These are phyloP conservation scores for Rehmannia glutinosa DNA, from an alignment of 257 asterid species.

Conservation along the genomic window DNA sequence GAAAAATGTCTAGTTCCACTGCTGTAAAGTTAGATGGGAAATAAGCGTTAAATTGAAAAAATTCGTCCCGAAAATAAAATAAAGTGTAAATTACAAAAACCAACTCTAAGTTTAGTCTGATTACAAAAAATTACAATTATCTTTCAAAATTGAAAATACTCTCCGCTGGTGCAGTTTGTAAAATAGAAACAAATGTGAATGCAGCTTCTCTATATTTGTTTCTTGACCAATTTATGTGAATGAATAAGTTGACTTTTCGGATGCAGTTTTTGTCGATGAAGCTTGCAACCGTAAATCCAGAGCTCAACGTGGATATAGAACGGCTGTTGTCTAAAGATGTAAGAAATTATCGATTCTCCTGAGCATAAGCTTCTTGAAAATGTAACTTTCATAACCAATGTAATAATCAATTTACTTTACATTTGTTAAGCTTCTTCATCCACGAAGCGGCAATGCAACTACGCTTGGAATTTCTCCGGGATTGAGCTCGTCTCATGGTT, in stretches of 20 bases:
- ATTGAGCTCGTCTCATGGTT: slow-evolving; percentile 40
- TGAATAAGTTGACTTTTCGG: neutral
- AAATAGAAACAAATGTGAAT: too few species aligned
- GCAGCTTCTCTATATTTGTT: neutral
- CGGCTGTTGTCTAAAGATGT: slow-evolving; percentile 63
- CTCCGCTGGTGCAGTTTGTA: too few species aligned
- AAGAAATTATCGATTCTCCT: slow-evolving; percentile 8
- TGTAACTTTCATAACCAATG: neutral
- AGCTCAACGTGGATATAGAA: slow-evolving; percentile 52
- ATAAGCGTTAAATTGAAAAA: too few species aligned
- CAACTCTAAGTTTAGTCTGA: neutral
- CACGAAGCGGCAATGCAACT: slow-evolving; percentile 43
- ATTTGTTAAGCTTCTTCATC: slow-evolving; percentile 47
- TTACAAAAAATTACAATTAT: neutral
- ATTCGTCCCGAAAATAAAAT: neutral
- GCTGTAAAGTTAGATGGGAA: too few species aligned
- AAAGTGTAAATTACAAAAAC: neutral
- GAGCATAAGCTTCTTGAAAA: neutral
- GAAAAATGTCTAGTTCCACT: too few species aligned
- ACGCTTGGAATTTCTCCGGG: slow-evolving; percentile 39
- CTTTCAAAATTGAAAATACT: too few species aligned
- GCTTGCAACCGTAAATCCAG: slow-evolving; percentile 81
- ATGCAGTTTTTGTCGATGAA: slow-evolving; percentile 82
- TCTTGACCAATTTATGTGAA: neutral
- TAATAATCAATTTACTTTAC: neutral